Base-by-base conservation (phyloP, 148 eudicot genomes). In the Cornus florida region DNA sequence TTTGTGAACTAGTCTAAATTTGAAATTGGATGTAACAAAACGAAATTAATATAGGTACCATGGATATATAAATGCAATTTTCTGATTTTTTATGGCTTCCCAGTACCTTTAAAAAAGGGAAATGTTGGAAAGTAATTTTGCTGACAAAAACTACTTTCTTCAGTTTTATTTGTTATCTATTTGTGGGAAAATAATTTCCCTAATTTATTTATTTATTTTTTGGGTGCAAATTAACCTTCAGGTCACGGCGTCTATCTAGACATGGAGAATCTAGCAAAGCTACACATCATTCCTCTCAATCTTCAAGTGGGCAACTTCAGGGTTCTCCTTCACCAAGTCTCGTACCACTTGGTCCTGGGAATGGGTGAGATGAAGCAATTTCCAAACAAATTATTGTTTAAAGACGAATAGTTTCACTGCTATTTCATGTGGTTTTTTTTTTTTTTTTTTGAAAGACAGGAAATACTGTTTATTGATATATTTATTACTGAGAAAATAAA, bases 221-320 rank as follows among this genome's bases (percentile, higher is more conserved):
- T 28, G 28, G 28, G 28, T 56, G 67, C 24, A 56, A 48, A 28
- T 62, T 13, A 65, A 79, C 67, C 67, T 76, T 75, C 86, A 85
- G 86, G 84, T 76, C 82, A 73, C 39, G 69, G 17, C 31, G 65
- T 39, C 79, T 59, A 73, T 20, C 75, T 17, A 75, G 73, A 71
- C 67, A 32, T n/a, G 84, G 78, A 56, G 53, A 59, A 67, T 77
- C 75, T 24, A 73, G 82, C 69, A 72, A 66, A 66, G 53, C 60
- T 43, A 24, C 72, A 43, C 32, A 48, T 16, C 32, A 66, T 76
- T 76, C 76, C 32, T 81, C 76, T 72, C 65, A 32, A n/a, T 76
- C 83, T 64, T 71, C 84, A 46, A 76, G 84, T 38, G 74, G 68
- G 43, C 73, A 72, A 64, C 70, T 28, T 41, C 75, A 65, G 69